These are phyloP conservation scores for Trapa bicornis DNA, from an alignment of 345 rosid genomes.

Conservation along the genomic window DNA sequence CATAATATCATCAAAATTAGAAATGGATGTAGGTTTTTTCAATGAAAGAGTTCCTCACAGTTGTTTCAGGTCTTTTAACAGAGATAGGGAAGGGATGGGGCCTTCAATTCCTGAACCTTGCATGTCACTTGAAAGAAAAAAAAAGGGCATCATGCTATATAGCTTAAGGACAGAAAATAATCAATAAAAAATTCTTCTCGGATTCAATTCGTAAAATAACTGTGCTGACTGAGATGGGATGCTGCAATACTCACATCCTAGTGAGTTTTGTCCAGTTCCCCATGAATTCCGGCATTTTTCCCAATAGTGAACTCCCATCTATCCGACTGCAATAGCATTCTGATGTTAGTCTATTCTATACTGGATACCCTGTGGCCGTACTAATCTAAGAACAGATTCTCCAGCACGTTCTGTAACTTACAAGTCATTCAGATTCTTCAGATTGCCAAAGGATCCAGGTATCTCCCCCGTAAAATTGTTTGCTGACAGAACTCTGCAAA, in stretches of 20 bases:
- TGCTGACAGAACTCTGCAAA: slow-evolving; percentile 49
- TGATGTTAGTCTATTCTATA: background rate
- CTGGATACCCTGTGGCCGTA: background rate
- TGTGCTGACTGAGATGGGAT: background rate
- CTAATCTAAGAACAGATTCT: background rate
- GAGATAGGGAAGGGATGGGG: slow-evolving; percentile 60
- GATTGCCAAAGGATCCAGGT: slow-evolving; percentile 52
- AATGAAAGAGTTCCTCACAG: slow-evolving; percentile 35
- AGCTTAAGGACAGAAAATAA: background rate
- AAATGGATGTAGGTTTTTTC: background rate
- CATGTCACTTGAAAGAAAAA: slow-evolving; percentile 34
- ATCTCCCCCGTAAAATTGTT: slow-evolving; percentile 63
- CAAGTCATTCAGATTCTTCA: slow-evolving; percentile 61
- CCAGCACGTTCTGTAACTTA: slow-evolving; percentile 23
- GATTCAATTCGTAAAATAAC: background rate
- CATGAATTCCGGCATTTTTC: slow-evolving; percentile 65
- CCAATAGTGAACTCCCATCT: slow-evolving; percentile 63
- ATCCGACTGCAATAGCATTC: slow-evolving; percentile 38
- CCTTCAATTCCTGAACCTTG: slow-evolving; percentile 84
- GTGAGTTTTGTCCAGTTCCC: slow-evolving; percentile 62
- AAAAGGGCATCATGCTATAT: no score
- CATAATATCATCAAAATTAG: background rate
- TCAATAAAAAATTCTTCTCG: background rate
- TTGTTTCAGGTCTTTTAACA: slow-evolving; percentile 27
- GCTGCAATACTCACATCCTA: slow-evolving; percentile 39